Conservation (phyloP, 345 rosid species). For the Gossypium herbaceum region DNA sequence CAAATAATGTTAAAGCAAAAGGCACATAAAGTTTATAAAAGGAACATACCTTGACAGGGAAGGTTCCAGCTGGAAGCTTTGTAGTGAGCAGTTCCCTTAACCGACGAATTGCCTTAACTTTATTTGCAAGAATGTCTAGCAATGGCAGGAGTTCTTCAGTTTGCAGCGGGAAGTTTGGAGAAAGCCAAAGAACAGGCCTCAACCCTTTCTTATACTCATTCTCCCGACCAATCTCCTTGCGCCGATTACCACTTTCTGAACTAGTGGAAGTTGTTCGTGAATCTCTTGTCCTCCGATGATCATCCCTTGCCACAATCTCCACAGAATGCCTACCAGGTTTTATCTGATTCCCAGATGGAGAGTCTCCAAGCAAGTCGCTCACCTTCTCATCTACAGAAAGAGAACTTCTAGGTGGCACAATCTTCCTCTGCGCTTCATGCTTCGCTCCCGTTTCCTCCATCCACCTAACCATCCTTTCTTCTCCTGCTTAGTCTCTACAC, state of each 20-base stretch:
- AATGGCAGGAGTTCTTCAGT: conserved; percentile 93
- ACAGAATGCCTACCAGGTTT: conserved; percentile 82
- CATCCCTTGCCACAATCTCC: conserved; percentile 63
- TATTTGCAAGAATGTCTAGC: conserved; percentile 97
- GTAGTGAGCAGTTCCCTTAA: conserved; percentile 91
- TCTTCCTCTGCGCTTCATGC: conserved; percentile 19
- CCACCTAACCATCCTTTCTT: conserved; percentile 98
- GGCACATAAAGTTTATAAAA: neutral
- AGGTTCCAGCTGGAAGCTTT: conserved; percentile 88
- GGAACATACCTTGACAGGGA: conserved; percentile 81
- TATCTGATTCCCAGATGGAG: conserved; percentile 54
- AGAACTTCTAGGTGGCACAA: too few species aligned
- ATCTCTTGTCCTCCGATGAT: conserved; percentile 57
- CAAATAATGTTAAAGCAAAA: too few species aligned
- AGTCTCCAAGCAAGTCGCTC: conserved; percentile 68
- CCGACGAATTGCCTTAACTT: conserved; percentile 96
- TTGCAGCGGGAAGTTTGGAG: conserved; percentile 77
- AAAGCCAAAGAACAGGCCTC: conserved; percentile 94
- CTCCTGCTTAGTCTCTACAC: conserved; percentile 55
- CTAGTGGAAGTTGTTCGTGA: conserved; percentile 38
- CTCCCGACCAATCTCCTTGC: conserved; percentile 66
- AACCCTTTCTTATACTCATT: conserved; percentile 89
- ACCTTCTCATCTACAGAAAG: conserved; percentile 39
- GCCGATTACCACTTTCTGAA: conserved; percentile 42
- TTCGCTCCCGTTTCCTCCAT: conserved; percentile 83